A percentile compares a stretch with the other conserved stretches of the same genome.
These are phyloP conservation scores for Neophaeococcomyces aloes DNA, from an alignment of 2,329 filamentous ascomycete species.

Conservation along the genomic window DNA sequence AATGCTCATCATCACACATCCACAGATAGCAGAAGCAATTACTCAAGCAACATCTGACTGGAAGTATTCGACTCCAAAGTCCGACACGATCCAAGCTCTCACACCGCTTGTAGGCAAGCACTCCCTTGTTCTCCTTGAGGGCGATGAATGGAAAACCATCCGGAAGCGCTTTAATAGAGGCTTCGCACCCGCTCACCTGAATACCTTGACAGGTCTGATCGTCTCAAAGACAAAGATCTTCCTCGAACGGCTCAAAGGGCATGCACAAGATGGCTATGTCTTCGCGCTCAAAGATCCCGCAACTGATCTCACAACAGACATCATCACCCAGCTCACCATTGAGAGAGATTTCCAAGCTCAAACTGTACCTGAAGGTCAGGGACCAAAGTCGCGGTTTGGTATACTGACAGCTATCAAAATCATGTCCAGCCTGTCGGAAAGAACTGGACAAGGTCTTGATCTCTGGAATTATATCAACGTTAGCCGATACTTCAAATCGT, in stretches of 20 bases:
- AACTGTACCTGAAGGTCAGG: conserved; percentile 11
- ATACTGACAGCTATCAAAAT: conserved; percentile 11
- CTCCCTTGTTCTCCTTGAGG: conserved; percentile 29
- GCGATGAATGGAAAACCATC: conserved; percentile 31
- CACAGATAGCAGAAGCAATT: conserved; percentile 31
- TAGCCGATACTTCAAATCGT: conserved; percentile 11
- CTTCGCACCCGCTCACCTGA: conserved; percentile 30
- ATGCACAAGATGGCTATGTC: conserved; percentile 23
- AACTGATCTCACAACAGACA: conserved; percentile 32
- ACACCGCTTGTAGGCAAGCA: conserved; percentile 24
- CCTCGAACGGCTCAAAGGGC: conserved; percentile 15
- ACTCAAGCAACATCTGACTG: conserved; percentile 28
- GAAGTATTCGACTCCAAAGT: conserved; percentile 26
- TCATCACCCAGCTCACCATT: conserved; percentile 31
- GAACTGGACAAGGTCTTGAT: conserved; percentile 13
- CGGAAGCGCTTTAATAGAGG: conserved; percentile 31
- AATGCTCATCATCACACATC: conserved; percentile 30
- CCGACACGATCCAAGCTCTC: conserved; percentile 24
- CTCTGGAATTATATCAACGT: conserved; percentile 10
- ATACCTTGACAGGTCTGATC: conserved; percentile 25
- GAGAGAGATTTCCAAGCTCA: conserved; percentile 21
- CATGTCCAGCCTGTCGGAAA: conserved; percentile 10
- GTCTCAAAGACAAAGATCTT: conserved; percentile 13
- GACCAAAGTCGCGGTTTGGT: conserved; percentile 12
- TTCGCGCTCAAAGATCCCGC: conserved; percentile 30